A percentile compares a stretch with the other conserved stretches of the same genome.
Conservation (phyloP, 345 rosid species). For the Zanthoxylum bungeanum region DNA sequence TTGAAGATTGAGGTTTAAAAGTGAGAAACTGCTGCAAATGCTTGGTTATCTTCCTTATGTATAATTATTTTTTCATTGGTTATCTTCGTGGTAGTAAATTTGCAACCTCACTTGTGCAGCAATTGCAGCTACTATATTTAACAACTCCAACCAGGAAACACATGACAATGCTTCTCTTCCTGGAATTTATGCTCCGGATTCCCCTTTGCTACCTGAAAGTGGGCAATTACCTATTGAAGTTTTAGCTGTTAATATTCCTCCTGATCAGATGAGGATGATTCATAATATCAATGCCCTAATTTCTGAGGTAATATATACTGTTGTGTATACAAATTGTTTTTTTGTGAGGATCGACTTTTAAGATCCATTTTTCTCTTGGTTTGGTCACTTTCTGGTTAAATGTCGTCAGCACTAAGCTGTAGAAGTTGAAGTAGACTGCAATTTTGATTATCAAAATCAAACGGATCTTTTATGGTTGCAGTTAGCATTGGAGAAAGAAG, state of each 20-base stretch:
- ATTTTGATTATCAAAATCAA: not conserved
- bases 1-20: not conserved
- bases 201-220: constrained; percentile 36
- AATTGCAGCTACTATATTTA: constrained; percentile 32
- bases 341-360: not conserved
- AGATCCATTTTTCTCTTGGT: not conserved
- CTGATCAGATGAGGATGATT: constrained; percentile 75
- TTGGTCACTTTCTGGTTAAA: not conserved
- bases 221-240: constrained; percentile 45
- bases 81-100: constrained; percentile 9
- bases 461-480: constrained; percentile 33
- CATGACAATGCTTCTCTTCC: constrained; percentile 26
- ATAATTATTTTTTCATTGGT: not conserved
- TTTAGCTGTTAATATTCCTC: constrained; percentile 61
- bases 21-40: not conserved
- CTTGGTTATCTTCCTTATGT: not conserved
- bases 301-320: constrained; percentile 59
- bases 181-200: constrained; percentile 39
- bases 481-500: constrained; percentile 89
- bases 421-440: constrained; percentile 5
- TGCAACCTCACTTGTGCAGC: constrained; percentile 8
- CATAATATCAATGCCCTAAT: constrained; percentile 64
- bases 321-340: not conserved
- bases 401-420: not conserved
- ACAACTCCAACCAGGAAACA: constrained; percentile 37